phyloP scores from a whole-genome alignment of 176 grass and related monocot species.

The Areca catechu region DNA sequence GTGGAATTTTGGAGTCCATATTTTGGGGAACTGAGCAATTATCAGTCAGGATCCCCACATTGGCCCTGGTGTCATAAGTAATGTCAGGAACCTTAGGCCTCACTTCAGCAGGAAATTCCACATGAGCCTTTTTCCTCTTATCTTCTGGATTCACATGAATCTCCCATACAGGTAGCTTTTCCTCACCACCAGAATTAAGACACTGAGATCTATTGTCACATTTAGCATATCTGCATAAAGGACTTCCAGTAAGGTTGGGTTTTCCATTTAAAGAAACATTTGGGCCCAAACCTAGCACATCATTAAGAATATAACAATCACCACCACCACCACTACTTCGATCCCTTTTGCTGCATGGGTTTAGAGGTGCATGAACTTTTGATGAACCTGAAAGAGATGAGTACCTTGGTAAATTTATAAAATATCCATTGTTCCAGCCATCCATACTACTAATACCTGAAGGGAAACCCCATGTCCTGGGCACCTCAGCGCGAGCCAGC shows the following conservation, averaged over 20 bases:
- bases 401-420: slow-evolving; percentile 49
- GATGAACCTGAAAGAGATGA: slow-evolving; percentile 12
- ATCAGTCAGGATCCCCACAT: slow-evolving; percentile 15
- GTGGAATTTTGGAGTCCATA: slow-evolving; percentile 27
- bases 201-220: slow-evolving; percentile 16
- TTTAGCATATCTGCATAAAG: slow-evolving; percentile 9
- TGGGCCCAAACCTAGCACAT: neutral
- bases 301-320: neutral
- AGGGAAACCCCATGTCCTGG: neutral
- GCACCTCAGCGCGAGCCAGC: neutral
- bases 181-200: slow-evolving; percentile 19
- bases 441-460: neutral
- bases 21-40: slow-evolving; percentile 28
- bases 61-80: slow-evolving; percentile 11
- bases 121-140: slow-evolving; percentile 12
- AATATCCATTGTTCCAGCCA: neutral
- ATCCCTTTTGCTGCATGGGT: slow-evolving; percentile 5
- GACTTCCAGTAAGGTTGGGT: slow-evolving; percentile 9
- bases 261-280: slow-evolving; percentile 10
- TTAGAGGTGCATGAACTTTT: slow-evolving; percentile 8
- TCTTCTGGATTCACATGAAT: slow-evolving; percentile 8
- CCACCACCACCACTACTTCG: neutral
- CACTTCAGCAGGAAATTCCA: neutral
- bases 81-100: slow-evolving; percentile 14
- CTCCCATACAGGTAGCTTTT: slow-evolving; percentile 25